Conservation (phyloP, 495 filamentous ascomycete species). For the Extremus antarcticus region DNA sequence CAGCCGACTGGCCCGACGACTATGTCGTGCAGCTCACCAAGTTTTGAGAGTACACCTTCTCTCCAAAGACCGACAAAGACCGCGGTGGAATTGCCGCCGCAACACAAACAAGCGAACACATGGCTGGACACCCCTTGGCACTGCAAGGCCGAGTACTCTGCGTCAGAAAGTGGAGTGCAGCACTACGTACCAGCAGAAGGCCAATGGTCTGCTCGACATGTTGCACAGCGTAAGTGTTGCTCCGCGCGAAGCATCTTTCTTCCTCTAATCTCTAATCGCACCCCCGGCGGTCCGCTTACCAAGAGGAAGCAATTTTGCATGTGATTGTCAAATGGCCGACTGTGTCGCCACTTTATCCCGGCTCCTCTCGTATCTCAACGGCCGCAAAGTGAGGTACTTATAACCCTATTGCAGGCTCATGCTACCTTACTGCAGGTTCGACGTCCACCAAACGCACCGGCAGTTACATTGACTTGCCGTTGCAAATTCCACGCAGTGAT, state of each 20-base stretch:
- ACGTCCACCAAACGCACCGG: not conserved
- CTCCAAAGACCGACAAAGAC: too few species aligned
- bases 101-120: too few species aligned
- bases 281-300: not conserved
- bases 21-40: not conserved
- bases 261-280: not conserved
- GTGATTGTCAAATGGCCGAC: not conserved
- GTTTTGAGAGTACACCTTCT: too few species aligned
- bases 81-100: too few species aligned
- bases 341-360: not conserved
- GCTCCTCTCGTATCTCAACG: not conserved
- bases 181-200: not conserved
- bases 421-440: not conserved
- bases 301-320: not conserved
- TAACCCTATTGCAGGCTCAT: not conserved
- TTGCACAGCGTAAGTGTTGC: not conserved
- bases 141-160: too few species aligned
- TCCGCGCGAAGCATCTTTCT: too few species aligned
- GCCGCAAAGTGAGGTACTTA: not conserved
- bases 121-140: too few species aligned
- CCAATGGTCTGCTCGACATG: not conserved
- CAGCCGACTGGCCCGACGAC: not conserved
- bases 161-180: too few species aligned
- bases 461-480: too few species aligned
- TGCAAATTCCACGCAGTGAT: too few species aligned